Base-by-base conservation (phyloP, 2,329 filamentous ascomycete genomes). In the Ploettnerulaceae sp. region DNA sequence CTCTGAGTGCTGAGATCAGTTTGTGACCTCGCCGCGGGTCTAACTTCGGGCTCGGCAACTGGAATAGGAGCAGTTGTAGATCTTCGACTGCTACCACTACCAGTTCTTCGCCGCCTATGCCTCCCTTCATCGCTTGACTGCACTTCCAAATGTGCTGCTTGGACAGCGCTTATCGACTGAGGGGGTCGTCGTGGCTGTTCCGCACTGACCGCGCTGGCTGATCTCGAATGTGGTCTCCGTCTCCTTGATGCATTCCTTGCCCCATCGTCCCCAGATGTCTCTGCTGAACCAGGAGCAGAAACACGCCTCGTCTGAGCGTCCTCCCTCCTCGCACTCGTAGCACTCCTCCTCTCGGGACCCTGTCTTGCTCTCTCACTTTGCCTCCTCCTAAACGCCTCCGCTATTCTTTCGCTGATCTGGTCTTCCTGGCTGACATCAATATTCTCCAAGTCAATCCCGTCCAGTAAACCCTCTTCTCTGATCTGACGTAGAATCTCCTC, bases 401-500 rank as follows among this genome's bases (percentile, higher is more conserved):
- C 90, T 57, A 97, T 95, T 49, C 86, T 82, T 60, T 91, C 86
- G 54, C 87, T 95, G 12, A 97, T 79, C 60, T 94, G 88, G 60
- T 96, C 89, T 62, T 96, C 89, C 59, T 89, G 86, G 38, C 73
- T 79, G 12, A 89, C 74, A 52, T 91, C 89, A 44, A 96, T 81
- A 54, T 90, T 90, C 59, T 93, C 86, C 45, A 96, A 70, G 62
- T 96, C 90, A 36, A 96, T 81, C 14, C 89, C 90, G 59, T 96
- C 88, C 25, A 95, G 67, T 15, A 96, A 69, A 0, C 91, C 89
- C 61, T 95, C 89, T 54, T 91, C 84, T 56, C 90, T 77, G 49
- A 95, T 95, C 62, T 95, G 89, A 33, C 88, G 79, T 56, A 94
- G 79, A 49, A 96, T 94, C 63, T 95, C 89, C 50, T 86, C 81